These are phyloP conservation scores for Pterocarpus santalinus DNA, from an alignment of 306 rosid genomes.

Conservation along the genomic window DNA sequence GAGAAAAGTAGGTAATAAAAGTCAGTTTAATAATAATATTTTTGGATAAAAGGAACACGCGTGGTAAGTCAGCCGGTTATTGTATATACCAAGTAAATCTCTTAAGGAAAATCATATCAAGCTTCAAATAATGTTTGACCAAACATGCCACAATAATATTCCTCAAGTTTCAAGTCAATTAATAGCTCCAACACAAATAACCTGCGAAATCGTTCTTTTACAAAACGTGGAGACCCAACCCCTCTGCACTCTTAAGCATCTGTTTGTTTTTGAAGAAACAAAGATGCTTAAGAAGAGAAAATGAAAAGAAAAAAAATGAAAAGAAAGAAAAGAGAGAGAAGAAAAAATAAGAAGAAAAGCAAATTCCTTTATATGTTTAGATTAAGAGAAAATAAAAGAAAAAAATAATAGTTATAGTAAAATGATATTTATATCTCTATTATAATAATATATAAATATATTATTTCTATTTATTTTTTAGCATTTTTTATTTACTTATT, in stretches of 20 bases:
- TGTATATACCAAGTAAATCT: conserved; percentile 39
- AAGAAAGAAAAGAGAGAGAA: no score
- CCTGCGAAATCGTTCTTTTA: conserved; percentile 36
- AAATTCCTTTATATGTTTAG: no score
- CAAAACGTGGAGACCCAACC: conserved; percentile 38
- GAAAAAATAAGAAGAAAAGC: no score
- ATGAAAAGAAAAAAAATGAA: no score
- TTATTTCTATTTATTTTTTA: no score
- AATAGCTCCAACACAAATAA: conserved; percentile 36
- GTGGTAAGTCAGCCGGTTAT: conserved; percentile 23
- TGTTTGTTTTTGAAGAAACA: no score
- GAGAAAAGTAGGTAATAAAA: background rate
- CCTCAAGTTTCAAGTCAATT: conserved; percentile 47
- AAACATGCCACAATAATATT: conserved; percentile 44
- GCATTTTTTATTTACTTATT: no score
- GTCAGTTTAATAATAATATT: background rate
- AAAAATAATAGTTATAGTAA: no score
- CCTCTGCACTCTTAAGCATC: conserved; percentile 35
- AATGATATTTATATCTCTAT: no score
- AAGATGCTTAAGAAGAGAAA: background rate
- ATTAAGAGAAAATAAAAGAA: no score
- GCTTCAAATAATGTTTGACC: conserved; percentile 49
- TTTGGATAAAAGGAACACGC: conserved; percentile 4
- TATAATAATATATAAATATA: no score
- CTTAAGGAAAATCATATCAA: conserved; percentile 44